Evolutionary conservation across 768 basidiomycete genomes (phyloP).

Genomic region (Rhizopogon vesiculosus): DNA sequence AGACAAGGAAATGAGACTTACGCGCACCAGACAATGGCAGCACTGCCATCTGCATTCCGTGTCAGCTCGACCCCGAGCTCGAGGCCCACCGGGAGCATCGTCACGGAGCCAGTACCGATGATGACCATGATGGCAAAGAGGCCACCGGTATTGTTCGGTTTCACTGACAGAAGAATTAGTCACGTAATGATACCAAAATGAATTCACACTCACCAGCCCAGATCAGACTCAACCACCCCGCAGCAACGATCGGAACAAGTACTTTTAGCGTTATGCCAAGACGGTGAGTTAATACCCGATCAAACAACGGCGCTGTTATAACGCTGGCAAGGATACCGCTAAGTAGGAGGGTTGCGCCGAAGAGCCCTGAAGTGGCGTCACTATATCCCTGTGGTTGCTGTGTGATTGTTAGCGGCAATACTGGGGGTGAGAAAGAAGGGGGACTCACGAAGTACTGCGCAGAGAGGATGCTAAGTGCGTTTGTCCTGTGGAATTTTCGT

Average conservation of each 20-base stretch:
- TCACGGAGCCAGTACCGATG: constrained; percentile 60
- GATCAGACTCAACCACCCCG: constrained; percentile 67
- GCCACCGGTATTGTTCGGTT: constrained; percentile 51
- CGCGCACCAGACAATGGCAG: constrained; percentile 74
- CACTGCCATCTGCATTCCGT: constrained; percentile 71
- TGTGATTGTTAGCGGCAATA: neutral
- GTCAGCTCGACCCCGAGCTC: constrained; percentile 81
- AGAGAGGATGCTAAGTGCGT: constrained; percentile 61
- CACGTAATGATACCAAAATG: neutral
- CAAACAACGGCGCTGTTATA: constrained; percentile 69
- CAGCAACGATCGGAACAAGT: constrained; percentile 57
- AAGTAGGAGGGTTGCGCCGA: constrained; percentile 66
- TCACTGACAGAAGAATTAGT: constrained; percentile 37
- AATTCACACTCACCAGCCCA: constrained; percentile 60
- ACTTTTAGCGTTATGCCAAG: constrained; percentile 57
- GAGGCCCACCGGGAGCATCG: constrained; percentile 70
- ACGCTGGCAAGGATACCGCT: constrained; percentile 68
- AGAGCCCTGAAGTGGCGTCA: constrained; percentile 55
- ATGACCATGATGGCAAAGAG: constrained; percentile 66
- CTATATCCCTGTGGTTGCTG: constrained; percentile 76
- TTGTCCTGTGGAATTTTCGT: constrained; percentile 36
- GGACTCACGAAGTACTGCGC: constrained; percentile 60
- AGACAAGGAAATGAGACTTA: constrained; percentile 28
- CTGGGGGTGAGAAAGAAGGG: neutral
- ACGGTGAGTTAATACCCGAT: constrained; percentile 75